A percentile compares a stretch with the other conserved stretches of the same genome.
phyloP scores from a whole-genome alignment of 1,284 basidiomycete species.

The Rhodotorula sp. region DNA sequence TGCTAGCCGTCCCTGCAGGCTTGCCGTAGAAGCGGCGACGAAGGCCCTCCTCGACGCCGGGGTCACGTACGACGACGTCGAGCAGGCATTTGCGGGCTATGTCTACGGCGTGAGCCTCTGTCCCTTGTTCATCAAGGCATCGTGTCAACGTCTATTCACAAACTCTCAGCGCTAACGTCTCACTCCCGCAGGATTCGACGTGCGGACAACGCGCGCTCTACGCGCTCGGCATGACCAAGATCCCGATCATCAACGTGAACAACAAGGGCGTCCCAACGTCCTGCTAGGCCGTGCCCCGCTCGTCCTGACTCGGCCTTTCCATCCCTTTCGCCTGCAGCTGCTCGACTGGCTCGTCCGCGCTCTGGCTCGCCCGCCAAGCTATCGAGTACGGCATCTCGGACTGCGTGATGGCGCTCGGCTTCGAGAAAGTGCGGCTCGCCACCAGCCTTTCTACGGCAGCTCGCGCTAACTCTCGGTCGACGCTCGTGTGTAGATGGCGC shows the following conservation, averaged over 20 bases:
- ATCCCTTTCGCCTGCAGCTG: constrained; percentile 67
- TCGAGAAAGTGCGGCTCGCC: constrained; percentile 60
- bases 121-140: neutral
- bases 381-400: constrained; percentile 71
- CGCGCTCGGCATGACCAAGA: constrained; percentile 77
- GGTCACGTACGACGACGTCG: constrained; percentile 75
- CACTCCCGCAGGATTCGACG: constrained; percentile 62
- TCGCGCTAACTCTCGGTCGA: no score
- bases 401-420: constrained; percentile 79
- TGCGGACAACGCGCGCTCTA: constrained; percentile 82
- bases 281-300: no score
- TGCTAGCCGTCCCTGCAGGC: constrained; percentile 50
- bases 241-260: constrained; percentile 76
- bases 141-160: no score
- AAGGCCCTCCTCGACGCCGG: constrained; percentile 84
- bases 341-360: constrained; percentile 57
- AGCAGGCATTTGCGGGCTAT: constrained; percentile 77
- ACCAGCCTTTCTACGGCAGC: no score
- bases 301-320: neutral
- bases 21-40: constrained; percentile 78
- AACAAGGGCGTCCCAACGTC: constrained; percentile 5
- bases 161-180: no score
- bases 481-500: constrained; percentile 59
- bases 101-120: constrained; percentile 33
- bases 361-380: constrained; percentile 68